Evolutionary conservation across 2,329 filamentous ascomycete genomes (phyloP), one percentile per base, ranked within the genome.

Genomic region (Davidsoniella eucalypti): DNA sequence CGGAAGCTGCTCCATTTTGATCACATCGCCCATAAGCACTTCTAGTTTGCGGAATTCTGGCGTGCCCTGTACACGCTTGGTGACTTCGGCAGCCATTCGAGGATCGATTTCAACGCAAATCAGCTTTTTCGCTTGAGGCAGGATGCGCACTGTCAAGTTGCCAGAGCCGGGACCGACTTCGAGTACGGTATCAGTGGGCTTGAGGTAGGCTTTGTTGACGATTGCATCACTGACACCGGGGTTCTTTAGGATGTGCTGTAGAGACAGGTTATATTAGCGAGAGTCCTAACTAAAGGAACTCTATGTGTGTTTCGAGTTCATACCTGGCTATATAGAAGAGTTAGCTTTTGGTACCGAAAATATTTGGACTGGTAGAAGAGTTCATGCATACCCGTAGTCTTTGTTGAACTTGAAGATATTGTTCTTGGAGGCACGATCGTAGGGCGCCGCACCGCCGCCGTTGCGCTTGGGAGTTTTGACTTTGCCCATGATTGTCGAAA

Each of bases 351-450:
- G 38, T 36, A 17, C 6, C 8, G 17, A 18, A 17, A 12, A 16
- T 14, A 49, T 41, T n/a, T 9, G 29, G 29, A 12, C 7, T 2
- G 2, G 12, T 33, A 33, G 29, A 8, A 25, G 18, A 33, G 21
- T 21, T 45, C 14, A 16, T 23, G 49, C 48, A 37, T 41, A 53
- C 52, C 90, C 87, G 57, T 92, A 77, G 64, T 90, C 72, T 58
- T 84, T 92, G 71, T 94, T 94, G 78, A 95, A 94, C 64, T 93
- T 94, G 77, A 96, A 96, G 65, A 95, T 86, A 59, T 85, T 88
- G 69, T 94, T 87, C 60, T 70, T 70, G 52, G 62, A 60, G 8
- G 63, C 58, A 50, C 67, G 64, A 21, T 71, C 68, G 57, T 72
- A 71, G 0, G 65, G 65, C 1, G 60, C 60, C 25, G 63, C 61